Evolutionary conservation across 192 early-diverging fungal species (phyloP).

Genomic region (Pilaira anomala): DNA sequence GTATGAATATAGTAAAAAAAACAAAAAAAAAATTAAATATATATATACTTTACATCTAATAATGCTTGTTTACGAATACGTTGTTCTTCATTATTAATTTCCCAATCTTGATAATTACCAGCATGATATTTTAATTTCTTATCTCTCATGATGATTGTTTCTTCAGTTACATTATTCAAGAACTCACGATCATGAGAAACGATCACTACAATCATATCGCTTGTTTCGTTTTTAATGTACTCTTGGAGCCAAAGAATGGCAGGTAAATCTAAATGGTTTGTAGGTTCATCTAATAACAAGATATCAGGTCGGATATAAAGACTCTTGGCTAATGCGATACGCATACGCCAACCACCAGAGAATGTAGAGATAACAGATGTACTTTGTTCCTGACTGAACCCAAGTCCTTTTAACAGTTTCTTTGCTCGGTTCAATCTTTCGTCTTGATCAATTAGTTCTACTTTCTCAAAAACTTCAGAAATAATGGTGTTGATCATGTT

Average conservation of each 20-base stretch:
- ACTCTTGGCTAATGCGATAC: constrained; percentile 81
- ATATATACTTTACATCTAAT: constrained; percentile 35
- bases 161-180: constrained; percentile 71
- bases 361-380: constrained; percentile 63
- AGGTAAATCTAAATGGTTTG: constrained; percentile 85
- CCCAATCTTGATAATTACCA: constrained; percentile 87
- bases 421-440: constrained; percentile 64
- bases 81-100: constrained; percentile 71
- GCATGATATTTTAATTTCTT: constrained; percentile 69
- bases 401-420: constrained; percentile 71
- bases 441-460: constrained; percentile 60
- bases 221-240: constrained; percentile 61
- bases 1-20: not conserved
- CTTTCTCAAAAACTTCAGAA: constrained; percentile 52
- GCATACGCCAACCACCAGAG: constrained; percentile 89
- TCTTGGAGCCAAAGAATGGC: constrained; percentile 91
- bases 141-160: constrained; percentile 75
- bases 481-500: constrained; percentile 56
- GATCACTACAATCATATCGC: constrained; percentile 62
- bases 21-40: not conserved
- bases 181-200: constrained; percentile 93
- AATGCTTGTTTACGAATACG: constrained; percentile 64
- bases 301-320: constrained; percentile 80
- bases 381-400: constrained; percentile 63
- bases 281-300: constrained; percentile 86